Conservation (phyloP, 148 eudicot species). For the Arctostaphylos glauca region DNA sequence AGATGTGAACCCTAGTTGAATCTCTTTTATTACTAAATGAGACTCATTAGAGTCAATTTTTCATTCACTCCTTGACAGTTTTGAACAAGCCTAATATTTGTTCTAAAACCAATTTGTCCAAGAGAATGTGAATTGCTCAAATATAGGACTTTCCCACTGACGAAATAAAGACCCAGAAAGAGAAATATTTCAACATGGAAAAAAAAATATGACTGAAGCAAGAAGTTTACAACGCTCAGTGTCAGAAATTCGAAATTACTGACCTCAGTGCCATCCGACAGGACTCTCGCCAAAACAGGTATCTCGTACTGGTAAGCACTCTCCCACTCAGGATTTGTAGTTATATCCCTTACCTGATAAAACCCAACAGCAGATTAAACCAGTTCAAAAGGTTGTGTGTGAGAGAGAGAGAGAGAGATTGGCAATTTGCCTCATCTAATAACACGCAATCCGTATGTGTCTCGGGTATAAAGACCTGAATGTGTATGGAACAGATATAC, state of each 20-base stretch:
- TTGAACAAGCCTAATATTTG: too few species aligned
- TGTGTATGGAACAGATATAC: neutral
- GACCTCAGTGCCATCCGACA: slow-evolving; percentile 83
- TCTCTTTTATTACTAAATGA: too few species aligned
- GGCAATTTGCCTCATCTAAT: neutral
- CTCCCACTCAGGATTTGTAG: slow-evolving; percentile 90
- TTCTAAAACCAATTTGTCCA: too few species aligned
- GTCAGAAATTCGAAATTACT: slow-evolving; percentile 1
- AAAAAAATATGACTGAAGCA: neutral
- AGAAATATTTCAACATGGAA: neutral
- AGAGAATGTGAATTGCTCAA: neutral
- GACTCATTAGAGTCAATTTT: too few species aligned
- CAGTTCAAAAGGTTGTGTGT: neutral
- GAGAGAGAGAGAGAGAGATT: neutral
- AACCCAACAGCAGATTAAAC: slow-evolving; percentile 12
- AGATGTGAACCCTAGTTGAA: too few species aligned
- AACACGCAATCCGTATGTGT: neutral
- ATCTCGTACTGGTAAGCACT: slow-evolving; percentile 89
- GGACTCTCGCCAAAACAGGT: slow-evolving; percentile 75
- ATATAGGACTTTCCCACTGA: neutral
- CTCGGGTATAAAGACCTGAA: too few species aligned
- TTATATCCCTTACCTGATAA: slow-evolving; percentile 77
- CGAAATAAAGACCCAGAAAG: neutral
- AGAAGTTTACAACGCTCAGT: neutral
- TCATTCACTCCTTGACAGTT: too few species aligned